These are phyloP conservation scores for Globisporangium paroecandrum DNA, from an alignment of 352 stramenopile genomes.

Conservation along the genomic window DNA sequence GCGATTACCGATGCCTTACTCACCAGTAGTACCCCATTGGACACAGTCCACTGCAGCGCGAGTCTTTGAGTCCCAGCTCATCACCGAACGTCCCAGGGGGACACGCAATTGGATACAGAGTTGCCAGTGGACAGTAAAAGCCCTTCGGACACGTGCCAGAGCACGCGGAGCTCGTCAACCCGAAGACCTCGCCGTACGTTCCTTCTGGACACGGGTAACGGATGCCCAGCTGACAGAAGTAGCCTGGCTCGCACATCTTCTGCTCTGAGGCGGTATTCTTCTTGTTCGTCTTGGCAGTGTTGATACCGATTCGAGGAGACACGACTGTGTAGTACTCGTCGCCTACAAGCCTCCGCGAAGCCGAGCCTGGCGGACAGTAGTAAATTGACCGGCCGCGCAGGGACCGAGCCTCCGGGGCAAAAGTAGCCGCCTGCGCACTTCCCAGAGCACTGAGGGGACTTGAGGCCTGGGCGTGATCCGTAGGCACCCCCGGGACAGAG, in stretches of 20 bases:
- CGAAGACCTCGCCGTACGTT: slow-evolving; percentile 36
- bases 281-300: background rate
- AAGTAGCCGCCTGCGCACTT: slow-evolving; percentile 47
- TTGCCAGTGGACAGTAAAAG: slow-evolving; percentile 55
- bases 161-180: slow-evolving; percentile 31
- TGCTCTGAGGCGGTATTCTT: slow-evolving; percentile 11
- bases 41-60: slow-evolving; percentile 44
- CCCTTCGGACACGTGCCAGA: slow-evolving; percentile 41
- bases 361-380: slow-evolving; percentile 57
- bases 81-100: slow-evolving; percentile 45
- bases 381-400: slow-evolving; percentile 40
- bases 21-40: slow-evolving; percentile 62
- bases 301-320: slow-evolving; percentile 26
- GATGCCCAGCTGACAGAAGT: slow-evolving; percentile 60
- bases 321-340: slow-evolving; percentile 55
- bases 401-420: slow-evolving; percentile 58
- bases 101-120: slow-evolving; percentile 41
- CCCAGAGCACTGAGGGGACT: slow-evolving; percentile 40
- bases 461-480: slow-evolving; percentile 37
- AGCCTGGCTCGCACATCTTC: slow-evolving; percentile 52
- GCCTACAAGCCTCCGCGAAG: slow-evolving; percentile 32
- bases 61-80: slow-evolving; percentile 27
- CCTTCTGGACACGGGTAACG: slow-evolving; percentile 49
- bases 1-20: background rate
- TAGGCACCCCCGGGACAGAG: slow-evolving; percentile 52